A percentile compares a stretch with the other conserved stretches of the same genome.
Conservation (phyloP, 176 grass and related monocot genomes). For the Lolium perenne region DNA sequence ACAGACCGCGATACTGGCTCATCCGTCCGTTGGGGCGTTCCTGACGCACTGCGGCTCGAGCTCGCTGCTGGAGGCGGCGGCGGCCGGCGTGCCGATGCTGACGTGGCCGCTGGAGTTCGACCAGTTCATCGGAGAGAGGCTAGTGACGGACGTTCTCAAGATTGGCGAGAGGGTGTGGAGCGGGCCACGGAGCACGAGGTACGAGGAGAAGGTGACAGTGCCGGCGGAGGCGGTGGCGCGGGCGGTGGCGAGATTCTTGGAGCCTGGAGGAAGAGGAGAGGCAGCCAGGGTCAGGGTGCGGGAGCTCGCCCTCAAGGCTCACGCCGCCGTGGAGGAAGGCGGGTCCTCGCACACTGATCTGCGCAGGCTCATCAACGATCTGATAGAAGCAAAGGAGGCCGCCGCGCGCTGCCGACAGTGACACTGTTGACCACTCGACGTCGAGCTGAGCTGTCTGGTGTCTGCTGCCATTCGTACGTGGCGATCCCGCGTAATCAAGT, state of each 20-base stretch:
- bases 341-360: slow-evolving; percentile 43
- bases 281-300: not conserved
- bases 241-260: slow-evolving; percentile 37
- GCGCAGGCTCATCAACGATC: slow-evolving; percentile 7
- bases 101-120: slow-evolving; percentile 63
- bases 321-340: not conserved
- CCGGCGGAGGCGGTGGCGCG: slow-evolving; percentile 19
- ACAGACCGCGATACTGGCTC: slow-evolving; percentile 18
- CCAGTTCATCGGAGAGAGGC: slow-evolving; percentile 55
- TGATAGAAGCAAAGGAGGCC: not conserved
- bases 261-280: slow-evolving; percentile 3
- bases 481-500: no score
- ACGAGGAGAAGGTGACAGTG: not conserved
- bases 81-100: slow-evolving; percentile 52
- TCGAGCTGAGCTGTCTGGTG: no score
- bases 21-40: slow-evolving; percentile 41
- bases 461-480: no score
- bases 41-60: slow-evolving; percentile 63
- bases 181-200: slow-evolving; percentile 13
- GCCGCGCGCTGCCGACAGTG: no score
- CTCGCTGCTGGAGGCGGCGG: slow-evolving; percentile 52
- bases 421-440: no score
- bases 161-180: slow-evolving; percentile 20
- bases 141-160: slow-evolving; percentile 37
- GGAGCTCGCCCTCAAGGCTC: slow-evolving; percentile 24